Percentiles rank a stretch among this genome's conserved stretches.
Evolutionary conservation across 805 yeast genomes (phyloP).

Genomic region (Blastobotrys robertii): DNA sequence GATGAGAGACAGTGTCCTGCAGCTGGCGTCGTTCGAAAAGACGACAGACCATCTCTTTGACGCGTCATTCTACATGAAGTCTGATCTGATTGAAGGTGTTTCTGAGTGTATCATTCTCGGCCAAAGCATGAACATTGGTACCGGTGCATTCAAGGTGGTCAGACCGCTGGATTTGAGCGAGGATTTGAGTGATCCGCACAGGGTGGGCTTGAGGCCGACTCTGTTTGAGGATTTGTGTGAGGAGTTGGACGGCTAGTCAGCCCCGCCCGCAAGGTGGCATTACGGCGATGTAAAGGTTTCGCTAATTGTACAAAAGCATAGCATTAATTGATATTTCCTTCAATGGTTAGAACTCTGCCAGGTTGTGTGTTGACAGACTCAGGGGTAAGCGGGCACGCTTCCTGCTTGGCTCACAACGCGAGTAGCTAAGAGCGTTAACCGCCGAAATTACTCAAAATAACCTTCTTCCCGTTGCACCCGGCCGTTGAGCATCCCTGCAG

Average conservation of each 20-base stretch:
- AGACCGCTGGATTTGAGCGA: constrained; percentile 22
- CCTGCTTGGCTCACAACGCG: too few relatives aligned
- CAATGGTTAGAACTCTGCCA: too few relatives aligned
- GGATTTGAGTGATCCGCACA: background rate
- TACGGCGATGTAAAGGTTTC: background rate
- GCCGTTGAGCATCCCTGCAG: too few relatives aligned
- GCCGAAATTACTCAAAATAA: too few relatives aligned
- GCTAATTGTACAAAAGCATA: background rate
- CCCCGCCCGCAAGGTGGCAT: background rate
- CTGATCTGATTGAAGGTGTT: constrained; percentile 92
- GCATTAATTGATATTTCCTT: background rate
- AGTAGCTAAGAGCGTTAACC: too few relatives aligned
- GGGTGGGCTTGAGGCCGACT: constrained; percentile 16
- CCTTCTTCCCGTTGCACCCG: too few relatives aligned
- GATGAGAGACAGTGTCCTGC: constrained; percentile 96
- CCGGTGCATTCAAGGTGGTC: constrained; percentile 83
- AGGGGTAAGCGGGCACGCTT: too few relatives aligned
- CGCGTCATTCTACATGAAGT: constrained; percentile 97
- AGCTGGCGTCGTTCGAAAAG: constrained; percentile 94
- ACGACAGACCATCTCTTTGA: constrained; percentile 97
- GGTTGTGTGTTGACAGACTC: too few relatives aligned
- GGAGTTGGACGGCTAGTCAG: constrained; percentile 1
- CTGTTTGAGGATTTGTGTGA: constrained; percentile 36
- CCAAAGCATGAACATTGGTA: constrained; percentile 95
- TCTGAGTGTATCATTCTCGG: constrained; percentile 96